Base-by-base conservation (phyloP, 192 early-diverging fungal genomes). In the Lobulomyces angularis region DNA sequence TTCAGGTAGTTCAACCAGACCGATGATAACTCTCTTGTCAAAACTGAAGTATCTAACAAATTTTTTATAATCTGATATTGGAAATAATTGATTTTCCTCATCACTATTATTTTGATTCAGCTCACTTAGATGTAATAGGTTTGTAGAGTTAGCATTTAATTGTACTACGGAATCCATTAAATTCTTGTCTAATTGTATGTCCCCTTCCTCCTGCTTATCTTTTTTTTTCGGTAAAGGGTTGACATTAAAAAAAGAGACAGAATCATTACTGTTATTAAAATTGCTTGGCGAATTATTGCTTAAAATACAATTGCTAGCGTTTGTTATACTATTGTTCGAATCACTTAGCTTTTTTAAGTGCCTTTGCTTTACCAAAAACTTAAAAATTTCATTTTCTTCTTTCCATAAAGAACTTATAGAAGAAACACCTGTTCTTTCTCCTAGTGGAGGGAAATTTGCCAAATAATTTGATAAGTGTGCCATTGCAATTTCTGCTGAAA, bases 401-500 rank as follows among this genome's bases (percentile, higher is more conserved):
- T 83, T 59, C 60, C 67, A 78, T 17, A 80, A 35, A n/a, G 68
- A 73, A 22, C 77, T 74, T 27, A 80, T 52, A 12, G 69, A 33
- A 3, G 64, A 65, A 2, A 76, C 71, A 8, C 82, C 80, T 20
- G 73, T 65, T 8, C 53, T 53, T 25, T 83, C 74, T 2, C 64
- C 62, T 50, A 56, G 66, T 2, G 78, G 69, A 31, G 83, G 74
- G 56, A 82, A 87, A 42, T 77, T 67, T 5, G 79, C 79, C 2
- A 84, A 54, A 35, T 79, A 73, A 47, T 81, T 84, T 32, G 76
- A 50, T 35, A 89, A 60, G 28, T 74, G 67, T 0, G 67, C 57
- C 71, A 89, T 64, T 23, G 73, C 75, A 35, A 70, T 62, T 27
- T 89, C 86, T 1, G 86, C 83, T 5, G 81, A 74, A 39, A 65